Evolutionary conservation across 805 yeast genomes (phyloP).

Genomic region (Hanseniaspora lindneri): DNA sequence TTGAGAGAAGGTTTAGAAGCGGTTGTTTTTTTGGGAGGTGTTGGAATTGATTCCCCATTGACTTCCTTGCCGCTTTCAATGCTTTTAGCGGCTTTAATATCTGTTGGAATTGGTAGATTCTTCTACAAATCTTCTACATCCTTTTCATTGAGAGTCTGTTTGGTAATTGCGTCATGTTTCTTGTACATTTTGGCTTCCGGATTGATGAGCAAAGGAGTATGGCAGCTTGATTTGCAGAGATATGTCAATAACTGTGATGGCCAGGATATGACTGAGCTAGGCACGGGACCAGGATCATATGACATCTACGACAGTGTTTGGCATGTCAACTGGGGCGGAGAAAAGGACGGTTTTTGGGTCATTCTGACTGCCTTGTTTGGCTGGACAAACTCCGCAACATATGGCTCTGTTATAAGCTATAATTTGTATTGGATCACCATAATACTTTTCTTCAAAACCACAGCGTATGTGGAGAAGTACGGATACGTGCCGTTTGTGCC

Average conservation of each 20-base stretch:
- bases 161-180: constrained; percentile 66
- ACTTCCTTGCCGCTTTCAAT: constrained; percentile 55
- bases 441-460: constrained; percentile 33
- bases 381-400: constrained; percentile 90
- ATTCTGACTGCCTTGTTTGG: constrained; percentile 77
- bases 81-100: constrained; percentile 44
- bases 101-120: constrained; percentile 50
- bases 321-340: constrained; percentile 93
- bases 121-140: constrained; percentile 73
- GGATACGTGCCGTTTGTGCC: constrained; percentile 58
- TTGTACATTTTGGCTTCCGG: constrained; percentile 81
- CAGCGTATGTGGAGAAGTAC: constrained; percentile 42
- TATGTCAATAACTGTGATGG: constrained; percentile 69
- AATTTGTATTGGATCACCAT: constrained; percentile 53
- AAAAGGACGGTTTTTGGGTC: constrained; percentile 90
- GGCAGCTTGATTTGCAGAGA: constrained; percentile 75
- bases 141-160: constrained; percentile 59
- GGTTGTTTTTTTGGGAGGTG: constrained; percentile 82
- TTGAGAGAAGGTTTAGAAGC: constrained; percentile 87
- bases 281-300: constrained; percentile 88
- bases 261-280: constrained; percentile 74
- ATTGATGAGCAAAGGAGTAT: constrained; percentile 69
- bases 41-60: constrained; percentile 61
- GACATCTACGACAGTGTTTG: constrained; percentile 69
- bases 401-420: constrained; percentile 70